A percentile compares a stretch with the other conserved stretches of the same genome.
These are phyloP conservation scores for Apiospora kogelbergensis DNA, from an alignment of 2,329 filamentous ascomycete species.

Conservation along the genomic window DNA sequence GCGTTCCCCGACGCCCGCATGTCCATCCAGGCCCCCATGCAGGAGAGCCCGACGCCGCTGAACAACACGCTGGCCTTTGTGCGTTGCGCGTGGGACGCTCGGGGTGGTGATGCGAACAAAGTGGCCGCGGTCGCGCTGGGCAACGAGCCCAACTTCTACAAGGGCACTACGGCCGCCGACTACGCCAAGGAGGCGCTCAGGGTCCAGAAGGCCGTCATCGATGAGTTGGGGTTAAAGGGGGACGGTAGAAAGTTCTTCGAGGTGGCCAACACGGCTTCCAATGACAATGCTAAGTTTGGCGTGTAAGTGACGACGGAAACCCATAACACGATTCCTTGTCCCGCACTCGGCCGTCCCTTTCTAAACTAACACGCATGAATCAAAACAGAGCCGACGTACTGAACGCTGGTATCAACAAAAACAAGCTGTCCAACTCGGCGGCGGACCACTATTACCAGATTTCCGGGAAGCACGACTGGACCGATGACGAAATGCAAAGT, in stretches of 20 bases:
- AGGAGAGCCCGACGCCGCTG: constrained; percentile 8
- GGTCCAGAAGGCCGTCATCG: constrained; percentile 9
- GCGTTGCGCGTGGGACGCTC: not conserved
- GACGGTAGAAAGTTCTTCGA: constrained; percentile 13
- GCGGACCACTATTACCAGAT: constrained; percentile 17
- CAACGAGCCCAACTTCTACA: constrained; percentile 15
- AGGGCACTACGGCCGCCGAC: constrained; percentile 4
- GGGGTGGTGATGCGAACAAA: constrained; percentile 5
- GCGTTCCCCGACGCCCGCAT: constrained; percentile 12
- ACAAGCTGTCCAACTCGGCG: constrained; percentile 8
- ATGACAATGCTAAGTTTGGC: not conserved
- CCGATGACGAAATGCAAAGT: constrained; percentile 11
- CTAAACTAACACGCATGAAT: not conserved
- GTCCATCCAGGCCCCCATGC: constrained; percentile 12
- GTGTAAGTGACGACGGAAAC: constrained; percentile 8
- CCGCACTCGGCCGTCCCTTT: not conserved
- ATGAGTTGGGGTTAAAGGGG: constrained; percentile 9
- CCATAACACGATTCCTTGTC: not conserved
- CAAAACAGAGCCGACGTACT: constrained; percentile 7
- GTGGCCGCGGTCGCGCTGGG: constrained; percentile 14
- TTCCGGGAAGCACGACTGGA: not conserved
- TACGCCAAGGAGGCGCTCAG: constrained; percentile 11
- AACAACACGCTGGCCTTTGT: constrained; percentile 14
- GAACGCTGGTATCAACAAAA: constrained; percentile 9
- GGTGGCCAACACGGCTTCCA: constrained; percentile 6